Conservation (phyloP, 78 protist genomes). For the Pelomyxa schiedti region DNA sequence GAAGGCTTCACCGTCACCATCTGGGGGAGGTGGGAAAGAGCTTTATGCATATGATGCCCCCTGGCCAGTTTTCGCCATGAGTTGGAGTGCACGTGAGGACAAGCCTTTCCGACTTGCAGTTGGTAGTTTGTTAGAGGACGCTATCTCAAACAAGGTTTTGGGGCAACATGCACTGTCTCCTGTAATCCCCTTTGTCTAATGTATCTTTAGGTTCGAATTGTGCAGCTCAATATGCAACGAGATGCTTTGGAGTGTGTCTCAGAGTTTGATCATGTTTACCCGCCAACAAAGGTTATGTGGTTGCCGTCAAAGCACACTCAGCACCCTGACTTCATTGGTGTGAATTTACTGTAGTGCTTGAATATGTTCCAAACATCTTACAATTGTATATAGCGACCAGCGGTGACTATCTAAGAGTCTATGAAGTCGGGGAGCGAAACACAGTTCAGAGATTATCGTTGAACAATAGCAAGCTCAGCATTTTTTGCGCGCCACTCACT, state of each 20-base stretch:
- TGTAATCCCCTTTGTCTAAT: too few species aligned
- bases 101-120: conserved; percentile 74
- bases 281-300: conserved; percentile 92
- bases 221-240: conserved; percentile 44
- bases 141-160: conserved; percentile 70
- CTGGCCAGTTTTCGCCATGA: conserved; percentile 70
- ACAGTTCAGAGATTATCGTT: neutral
- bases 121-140: conserved; percentile 82
- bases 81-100: conserved; percentile 71
- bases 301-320: conserved; percentile 43
- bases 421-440: conserved; percentile 46
- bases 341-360: too few species aligned
- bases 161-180: too few species aligned
- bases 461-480: conserved; percentile 44
- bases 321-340: conserved; percentile 75
- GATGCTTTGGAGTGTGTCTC: conserved; percentile 28
- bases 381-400: too few species aligned
- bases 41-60: conserved; percentile 24
- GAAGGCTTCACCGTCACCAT: too few species aligned
- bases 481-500: conserved; percentile 95
- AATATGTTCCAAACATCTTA: too few species aligned
- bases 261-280: conserved; percentile 87
- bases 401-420: conserved; percentile 91
- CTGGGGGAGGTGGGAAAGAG: too few species aligned
- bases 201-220: conserved; percentile 18